A percentile compares a stretch with the other conserved stretches of the same genome.
Evolutionary conservation across 2,329 filamentous ascomycete genomes (phyloP).

Genomic region (Claviceps pazoutovae): DNA sequence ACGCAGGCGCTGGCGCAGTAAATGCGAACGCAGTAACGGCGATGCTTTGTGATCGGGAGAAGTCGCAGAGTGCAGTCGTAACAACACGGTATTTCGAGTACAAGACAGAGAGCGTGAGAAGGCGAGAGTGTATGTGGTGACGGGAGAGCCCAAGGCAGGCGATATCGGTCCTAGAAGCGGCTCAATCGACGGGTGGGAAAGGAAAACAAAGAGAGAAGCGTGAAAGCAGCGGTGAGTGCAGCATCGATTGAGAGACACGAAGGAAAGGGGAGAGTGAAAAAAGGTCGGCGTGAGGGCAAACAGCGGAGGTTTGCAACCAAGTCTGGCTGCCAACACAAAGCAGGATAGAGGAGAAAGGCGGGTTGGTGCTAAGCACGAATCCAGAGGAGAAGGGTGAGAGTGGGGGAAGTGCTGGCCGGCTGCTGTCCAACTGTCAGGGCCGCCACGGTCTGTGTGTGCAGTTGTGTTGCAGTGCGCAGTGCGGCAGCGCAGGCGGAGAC

Average conservation of each 20-base stretch:
- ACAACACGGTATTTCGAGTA: too few species aligned
- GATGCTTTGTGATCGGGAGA: too few species aligned
- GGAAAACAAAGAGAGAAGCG: too few species aligned
- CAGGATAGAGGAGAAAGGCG: not conserved
- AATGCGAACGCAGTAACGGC: too few species aligned
- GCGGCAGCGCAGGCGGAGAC: not conserved
- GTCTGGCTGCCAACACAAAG: not conserved
- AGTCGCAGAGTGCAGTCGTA: too few species aligned
- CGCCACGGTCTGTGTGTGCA: not conserved
- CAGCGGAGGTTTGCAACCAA: not conserved
- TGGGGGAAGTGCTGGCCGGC: not conserved
- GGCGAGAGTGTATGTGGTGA: too few species aligned
- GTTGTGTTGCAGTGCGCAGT: not conserved
- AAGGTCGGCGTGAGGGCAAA: not conserved
- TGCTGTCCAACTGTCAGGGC: not conserved
- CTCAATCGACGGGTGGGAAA: too few species aligned
- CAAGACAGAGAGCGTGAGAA: too few species aligned
- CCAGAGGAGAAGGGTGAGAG: not conserved
- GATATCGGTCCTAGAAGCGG: too few species aligned
- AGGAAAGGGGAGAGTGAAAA: not conserved
- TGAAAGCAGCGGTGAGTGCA: not conserved
- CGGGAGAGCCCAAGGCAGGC: too few species aligned
- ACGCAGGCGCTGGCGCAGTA: not conserved
- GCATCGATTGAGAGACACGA: not conserved
- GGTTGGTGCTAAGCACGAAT: not conserved